phyloP scores from a whole-genome alignment of 176 grass and related monocot species.

The Oryza longistaminata region DNA sequence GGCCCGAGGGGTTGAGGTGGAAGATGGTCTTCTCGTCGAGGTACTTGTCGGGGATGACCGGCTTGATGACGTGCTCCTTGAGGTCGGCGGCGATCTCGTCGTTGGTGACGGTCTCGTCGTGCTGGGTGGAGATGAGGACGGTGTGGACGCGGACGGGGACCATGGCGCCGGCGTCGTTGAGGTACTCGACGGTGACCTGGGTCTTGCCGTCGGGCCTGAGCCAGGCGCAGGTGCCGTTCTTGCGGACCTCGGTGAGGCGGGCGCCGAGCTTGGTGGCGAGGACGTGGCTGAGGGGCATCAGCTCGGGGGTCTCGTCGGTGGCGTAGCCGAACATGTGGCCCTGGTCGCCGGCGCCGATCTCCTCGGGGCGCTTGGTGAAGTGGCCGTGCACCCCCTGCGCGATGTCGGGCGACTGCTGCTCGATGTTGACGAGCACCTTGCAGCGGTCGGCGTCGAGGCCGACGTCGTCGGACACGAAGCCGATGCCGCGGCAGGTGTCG shows the following conservation, averaged over 20 bases:
- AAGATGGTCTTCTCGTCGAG: slow-evolving; percentile 74
- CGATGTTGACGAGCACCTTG: slow-evolving; percentile 77
- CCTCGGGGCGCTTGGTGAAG: slow-evolving; percentile 72
- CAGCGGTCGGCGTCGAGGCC: slow-evolving; percentile 65
- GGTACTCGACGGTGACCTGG: slow-evolving; percentile 73
- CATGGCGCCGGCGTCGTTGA: slow-evolving; percentile 65
- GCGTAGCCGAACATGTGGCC: slow-evolving; percentile 78
- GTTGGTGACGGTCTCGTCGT: slow-evolving; percentile 76
- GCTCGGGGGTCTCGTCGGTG: slow-evolving; percentile 72
- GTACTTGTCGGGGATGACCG: slow-evolving; percentile 64
- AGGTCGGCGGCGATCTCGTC: slow-evolving; percentile 80
- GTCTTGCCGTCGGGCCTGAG: slow-evolving; percentile 73
- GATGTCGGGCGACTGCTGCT: slow-evolving; percentile 83
- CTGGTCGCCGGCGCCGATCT: slow-evolving; percentile 73
- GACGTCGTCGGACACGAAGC: slow-evolving; percentile 65
- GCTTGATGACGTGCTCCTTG: slow-evolving; percentile 88
- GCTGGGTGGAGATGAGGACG: slow-evolving; percentile 86
- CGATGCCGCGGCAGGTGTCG: slow-evolving; percentile 81
- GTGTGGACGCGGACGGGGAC: slow-evolving; percentile 81
- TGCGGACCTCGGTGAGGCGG: slow-evolving; percentile 64
- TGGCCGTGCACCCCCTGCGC: slow-evolving; percentile 72
- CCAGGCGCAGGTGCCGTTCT: slow-evolving; percentile 68
- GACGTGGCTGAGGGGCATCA: slow-evolving; percentile 74
- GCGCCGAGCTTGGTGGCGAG: slow-evolving; percentile 73
- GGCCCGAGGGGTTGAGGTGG: slow-evolving; percentile 64